These are phyloP conservation scores for Pholiota conissans DNA, from an alignment of 768 basidiomycete genomes.

Conservation along the genomic window DNA sequence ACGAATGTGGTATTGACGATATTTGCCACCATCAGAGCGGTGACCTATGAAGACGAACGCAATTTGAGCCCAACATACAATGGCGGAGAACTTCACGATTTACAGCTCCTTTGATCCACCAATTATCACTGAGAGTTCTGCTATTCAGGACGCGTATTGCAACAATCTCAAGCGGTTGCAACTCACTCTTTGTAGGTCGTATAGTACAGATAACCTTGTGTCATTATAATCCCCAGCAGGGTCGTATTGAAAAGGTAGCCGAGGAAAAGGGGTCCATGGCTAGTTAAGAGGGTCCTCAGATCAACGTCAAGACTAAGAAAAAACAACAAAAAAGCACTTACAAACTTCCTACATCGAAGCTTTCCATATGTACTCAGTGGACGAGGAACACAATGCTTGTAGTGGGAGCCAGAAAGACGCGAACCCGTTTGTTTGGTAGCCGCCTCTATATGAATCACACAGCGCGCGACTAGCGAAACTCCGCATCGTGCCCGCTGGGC, in stretches of 20 bases:
- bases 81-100: neutral
- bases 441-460: neutral
- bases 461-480: neutral
- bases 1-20: neutral
- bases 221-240: constrained; percentile 17
- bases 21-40: neutral
- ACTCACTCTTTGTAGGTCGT: constrained; percentile 24
- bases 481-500: neutral
- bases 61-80: neutral
- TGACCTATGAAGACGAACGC: neutral
- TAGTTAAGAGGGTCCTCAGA: neutral
- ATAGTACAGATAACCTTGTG: constrained; percentile 15
- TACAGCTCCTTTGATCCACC: neutral
- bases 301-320: neutral
- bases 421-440: neutral
- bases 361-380: neutral
- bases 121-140: neutral
- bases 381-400: constrained; percentile 2
- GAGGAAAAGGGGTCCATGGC: constrained; percentile 18
- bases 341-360: neutral
- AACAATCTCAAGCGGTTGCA: constrained; percentile 14
- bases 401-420: neutral
- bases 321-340: neutral
- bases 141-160: neutral
- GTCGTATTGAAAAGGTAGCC: constrained; percentile 16